These are phyloP conservation scores for Euphorbia pulcherrima DNA, from an alignment of 345 rosid species.

Conservation along the genomic window DNA sequence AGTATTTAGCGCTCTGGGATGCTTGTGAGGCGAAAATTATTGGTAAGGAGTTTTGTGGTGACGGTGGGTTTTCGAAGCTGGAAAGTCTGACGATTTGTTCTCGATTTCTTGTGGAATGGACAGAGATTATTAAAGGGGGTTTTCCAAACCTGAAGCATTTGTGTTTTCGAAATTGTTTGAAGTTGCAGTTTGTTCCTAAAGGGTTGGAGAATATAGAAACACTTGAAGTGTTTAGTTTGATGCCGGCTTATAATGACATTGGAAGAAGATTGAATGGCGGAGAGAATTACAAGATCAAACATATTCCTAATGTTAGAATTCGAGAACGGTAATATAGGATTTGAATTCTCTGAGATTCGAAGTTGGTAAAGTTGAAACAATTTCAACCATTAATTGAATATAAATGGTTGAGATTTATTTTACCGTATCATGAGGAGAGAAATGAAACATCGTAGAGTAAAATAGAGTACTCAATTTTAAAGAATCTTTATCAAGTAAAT, in stretches of 20 bases:
- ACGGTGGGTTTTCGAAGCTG: slow-evolving; percentile 10
- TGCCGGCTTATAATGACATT: not conserved
- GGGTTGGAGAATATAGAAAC: not conserved
- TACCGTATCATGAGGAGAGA: too few relatives aligned
- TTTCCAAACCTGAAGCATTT: not conserved
- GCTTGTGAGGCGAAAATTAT: slow-evolving; percentile 7
- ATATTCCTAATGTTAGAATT: not conserved
- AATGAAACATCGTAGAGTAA: too few relatives aligned
- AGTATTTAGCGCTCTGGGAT: not conserved
- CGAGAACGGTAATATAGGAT: not conserved
- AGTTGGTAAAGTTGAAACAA: too few relatives aligned
- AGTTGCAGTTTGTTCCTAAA: not conserved
- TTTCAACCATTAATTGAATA: too few relatives aligned
- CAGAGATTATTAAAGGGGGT: not conserved
- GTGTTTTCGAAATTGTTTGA: not conserved
- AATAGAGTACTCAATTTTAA: too few relatives aligned
- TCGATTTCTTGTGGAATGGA: not conserved
- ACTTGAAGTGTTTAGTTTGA: not conserved
- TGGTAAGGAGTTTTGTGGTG: slow-evolving; percentile 13
- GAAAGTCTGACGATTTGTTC: not conserved
- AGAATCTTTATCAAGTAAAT: too few relatives aligned
- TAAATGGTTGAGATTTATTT: too few relatives aligned
- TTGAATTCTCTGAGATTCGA: too few relatives aligned
- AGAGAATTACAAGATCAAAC: not conserved
- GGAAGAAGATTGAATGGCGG: not conserved